phyloP scores from a whole-genome alignment of 176 grass and related monocot species.

The Dendrocalamus sinicus region DNA sequence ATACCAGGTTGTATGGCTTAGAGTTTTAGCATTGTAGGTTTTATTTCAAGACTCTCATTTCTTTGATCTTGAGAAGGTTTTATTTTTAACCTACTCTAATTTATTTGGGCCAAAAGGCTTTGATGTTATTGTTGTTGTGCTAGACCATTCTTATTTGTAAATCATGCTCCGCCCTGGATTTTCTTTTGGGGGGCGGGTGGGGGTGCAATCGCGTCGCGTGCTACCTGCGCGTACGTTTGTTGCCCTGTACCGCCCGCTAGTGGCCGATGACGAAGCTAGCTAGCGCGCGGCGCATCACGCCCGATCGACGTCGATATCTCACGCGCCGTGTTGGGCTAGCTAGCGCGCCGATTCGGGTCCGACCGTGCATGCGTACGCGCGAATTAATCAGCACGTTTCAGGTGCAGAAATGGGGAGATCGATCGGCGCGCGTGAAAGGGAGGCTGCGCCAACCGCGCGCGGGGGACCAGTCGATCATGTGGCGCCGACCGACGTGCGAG shows the following conservation, averaged over 20 bases:
- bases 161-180: too few species aligned
- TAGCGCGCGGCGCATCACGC: not conserved
- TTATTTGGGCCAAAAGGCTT: too few species aligned
- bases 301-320: not conserved
- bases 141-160: too few species aligned
- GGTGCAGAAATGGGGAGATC: not conserved
- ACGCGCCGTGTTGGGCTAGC: not conserved
- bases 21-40: too few species aligned
- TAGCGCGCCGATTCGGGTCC: too few species aligned
- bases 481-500: not conserved
- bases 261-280: not conserved
- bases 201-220: too few species aligned
- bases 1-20: too few species aligned
- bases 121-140: too few species aligned
- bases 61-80: too few species aligned
- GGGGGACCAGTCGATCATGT: not conserved
- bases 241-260: not conserved
- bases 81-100: accelerated
- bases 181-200: too few species aligned
- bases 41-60: too few species aligned
- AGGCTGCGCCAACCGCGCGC: not conserved
- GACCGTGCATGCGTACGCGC: too few species aligned
- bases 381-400: not conserved
- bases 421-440: not conserved
- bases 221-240: not conserved